Evolutionary conservation across 2,329 filamentous ascomycete genomes (phyloP), one percentile per base, ranked within the genome.

Genomic region (Ophidiomyces ophidiicola): DNA sequence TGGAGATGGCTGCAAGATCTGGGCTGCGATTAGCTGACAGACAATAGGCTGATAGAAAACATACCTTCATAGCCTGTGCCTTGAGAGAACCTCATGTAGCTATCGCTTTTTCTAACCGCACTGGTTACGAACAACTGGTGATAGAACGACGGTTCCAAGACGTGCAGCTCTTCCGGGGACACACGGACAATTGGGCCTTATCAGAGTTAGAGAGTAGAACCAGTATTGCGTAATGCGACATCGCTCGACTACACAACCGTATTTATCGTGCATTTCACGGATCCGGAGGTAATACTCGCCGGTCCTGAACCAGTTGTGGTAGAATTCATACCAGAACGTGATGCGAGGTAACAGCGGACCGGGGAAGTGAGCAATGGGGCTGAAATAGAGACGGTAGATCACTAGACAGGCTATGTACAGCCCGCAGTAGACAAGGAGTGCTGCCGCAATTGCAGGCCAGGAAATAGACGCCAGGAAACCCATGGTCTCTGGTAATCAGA

Each of bases 181-280:
- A 57, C 56, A 17, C 56, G 55, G 20, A 58, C 50, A 21, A 58
- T 57, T 5, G 55, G 55, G 11, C 54, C 53, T 55, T 6, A 21
- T 5, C 21, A 19, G 15, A 17, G 29, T 8, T 32, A 6, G 24
- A 26, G 24, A n/a, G 24, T 26, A n/a, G 7, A n/a, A 26, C 6
- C n/a, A 35, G 32, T 52, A 48, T 17, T 43, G 32, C 39, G 50
- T 46, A n/a, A 40, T 50, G 50, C 10, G 48, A 10, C 31, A 50
- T 48, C 29, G 44, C 37, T 3, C 48, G 49, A 7, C 36, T 43
- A 28, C 47, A 32, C 18, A 41, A 52, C 51, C 51, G 39, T 53
- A 51, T 42, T 46, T 35, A 26, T 46, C 43, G 38, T 54, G 52
- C 18, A 50, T 38, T 7, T 50, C 34, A 12, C 46, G 29, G 18